Evolutionary conservation across 2,329 filamentous ascomycete genomes (phyloP), one percentile per base, ranked within the genome.

Genomic region (Westerdykella sp.): DNA sequence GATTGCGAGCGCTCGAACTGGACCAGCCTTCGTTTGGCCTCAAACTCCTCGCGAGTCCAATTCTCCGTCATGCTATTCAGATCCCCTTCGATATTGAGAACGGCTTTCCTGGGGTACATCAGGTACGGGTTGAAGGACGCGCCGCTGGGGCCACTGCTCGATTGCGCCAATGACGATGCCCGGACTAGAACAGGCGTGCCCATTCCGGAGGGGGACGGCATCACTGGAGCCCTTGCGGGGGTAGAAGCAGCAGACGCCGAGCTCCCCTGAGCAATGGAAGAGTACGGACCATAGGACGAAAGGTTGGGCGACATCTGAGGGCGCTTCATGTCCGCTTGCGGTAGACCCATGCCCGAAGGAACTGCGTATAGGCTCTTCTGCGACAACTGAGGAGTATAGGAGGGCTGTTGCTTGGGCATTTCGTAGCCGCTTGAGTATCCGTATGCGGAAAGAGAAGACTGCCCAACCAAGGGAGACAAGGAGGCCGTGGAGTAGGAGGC

Each of bases 31-130:
- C 93, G 78, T 57, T 86, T 85, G 41, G 81, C 81, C 31, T 83
- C 78, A 69, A 81, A 83, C 66, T 98, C 93, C 49, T 95, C 88
- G 22, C 76, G 69, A 1, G 80, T 84, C 93, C 93, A 98, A 48
- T 82, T 78, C 49, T 85, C 78, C 0, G 82, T 81, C 91, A 97
- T 96, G 6, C 75, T 72, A 40, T 89, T 82, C 38, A 98, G 76
- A 57, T 96, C 87, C 15, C 90, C 90, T 42, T 85, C 79, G 46
- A 97, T 84, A 59, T 93, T 88, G 23, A 97, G 73, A 14, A 84
- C 74, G 0, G 90, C 93, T 70, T 95, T 96, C 15, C 67, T 64
- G 13, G 87, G 83, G 60, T 90, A 91, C 53, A 91, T 78, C 3
- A 83, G 79, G 60, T 95, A 90, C 0, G 85, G 84, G 55, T 89